Base-by-base conservation (phyloP, 2,329 filamentous ascomycete genomes). In the Lachnellula arida region DNA sequence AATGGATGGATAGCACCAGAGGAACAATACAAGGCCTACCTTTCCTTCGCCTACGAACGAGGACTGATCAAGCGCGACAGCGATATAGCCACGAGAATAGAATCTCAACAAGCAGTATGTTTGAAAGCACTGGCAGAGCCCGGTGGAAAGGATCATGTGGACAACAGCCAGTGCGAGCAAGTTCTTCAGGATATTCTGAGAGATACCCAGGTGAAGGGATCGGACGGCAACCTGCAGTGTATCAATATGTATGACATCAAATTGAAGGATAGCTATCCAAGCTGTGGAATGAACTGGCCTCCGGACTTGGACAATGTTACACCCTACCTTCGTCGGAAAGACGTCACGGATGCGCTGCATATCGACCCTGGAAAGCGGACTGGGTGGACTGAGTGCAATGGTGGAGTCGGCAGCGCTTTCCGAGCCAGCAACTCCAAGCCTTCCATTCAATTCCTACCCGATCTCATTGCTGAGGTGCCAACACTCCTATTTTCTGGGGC, bases 261-360 rank as follows among this genome's bases (percentile, higher is more conserved):
- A 47, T 80, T 97, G 47, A 85, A 79, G 61, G 94, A 99, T 72
- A 76, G 76, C 6, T 91, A 83, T 71, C 88, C 89, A 4, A 87
- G 86, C 60, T 99, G 94, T 71, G 94, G 94, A 63, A 96, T 96
- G 92, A 93, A 91, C 75, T 99, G 95, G 95, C 94, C 94, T 34
- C 88, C 91, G 61, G 94, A 99, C 73, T 78, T 99, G 67, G 73
- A 74, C 47, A 70, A 81, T 49, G 82, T 99, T 22, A 89, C 84
- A 5, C 90, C 91, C 0, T 99, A 97, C 71, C 81, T 99, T 51
- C 88, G 89, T 56, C 86, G 86, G 55, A 68, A 78, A n/a, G 91
- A 96, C 48, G 94, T 99, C 14, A 77, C 83, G 25, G 68, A 78
- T 4, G 94, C 94, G 0, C 78, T 99, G 37, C 89, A 99, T 70